A percentile compares a stretch with the other conserved stretches of the same genome.
Evolutionary conservation across 805 yeast genomes (phyloP).

Genomic region (Starmerella powellii): DNA sequence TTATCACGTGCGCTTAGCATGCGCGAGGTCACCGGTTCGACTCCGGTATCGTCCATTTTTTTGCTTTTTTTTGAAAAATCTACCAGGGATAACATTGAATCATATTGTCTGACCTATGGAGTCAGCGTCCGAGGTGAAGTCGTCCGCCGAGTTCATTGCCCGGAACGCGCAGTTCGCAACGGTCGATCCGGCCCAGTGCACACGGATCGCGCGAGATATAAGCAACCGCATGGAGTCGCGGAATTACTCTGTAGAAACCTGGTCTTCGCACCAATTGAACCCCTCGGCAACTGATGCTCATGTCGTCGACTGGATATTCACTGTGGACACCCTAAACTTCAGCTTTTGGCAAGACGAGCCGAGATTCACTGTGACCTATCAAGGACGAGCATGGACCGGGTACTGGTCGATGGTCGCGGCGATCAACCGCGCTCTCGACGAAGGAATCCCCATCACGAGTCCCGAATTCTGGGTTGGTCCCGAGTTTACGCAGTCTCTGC

Average conservation of each 20-base stretch:
- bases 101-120: too few species aligned
- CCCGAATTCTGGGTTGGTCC: conserved; percentile 29
- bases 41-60: conserved; percentile 22
- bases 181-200: conserved; percentile 26
- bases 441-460: conserved; percentile 31
- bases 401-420: conserved; percentile 38
- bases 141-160: conserved; percentile 13
- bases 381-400: conserved; percentile 32
- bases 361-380: conserved; percentile 29
- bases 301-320: conserved; percentile 33
- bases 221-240: conserved; percentile 23
- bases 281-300: conserved; percentile 21
- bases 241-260: conserved; percentile 28
- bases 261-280: conserved; percentile 32
- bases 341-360: conserved; percentile 35
- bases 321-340: conserved; percentile 34
- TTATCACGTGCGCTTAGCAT: too few species aligned
- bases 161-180: conserved; percentile 24
- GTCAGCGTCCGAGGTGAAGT: conserved; percentile 9
- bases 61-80: not conserved
- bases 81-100: too few species aligned
- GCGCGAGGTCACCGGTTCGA: too few species aligned
- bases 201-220: conserved; percentile 26
- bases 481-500: conserved; percentile 22
- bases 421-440: conserved; percentile 33